A percentile compares a stretch with the other conserved stretches of the same genome.
phyloP scores from a whole-genome alignment of 768 basidiomycete genomes.

The Mycena epipterygia region DNA sequence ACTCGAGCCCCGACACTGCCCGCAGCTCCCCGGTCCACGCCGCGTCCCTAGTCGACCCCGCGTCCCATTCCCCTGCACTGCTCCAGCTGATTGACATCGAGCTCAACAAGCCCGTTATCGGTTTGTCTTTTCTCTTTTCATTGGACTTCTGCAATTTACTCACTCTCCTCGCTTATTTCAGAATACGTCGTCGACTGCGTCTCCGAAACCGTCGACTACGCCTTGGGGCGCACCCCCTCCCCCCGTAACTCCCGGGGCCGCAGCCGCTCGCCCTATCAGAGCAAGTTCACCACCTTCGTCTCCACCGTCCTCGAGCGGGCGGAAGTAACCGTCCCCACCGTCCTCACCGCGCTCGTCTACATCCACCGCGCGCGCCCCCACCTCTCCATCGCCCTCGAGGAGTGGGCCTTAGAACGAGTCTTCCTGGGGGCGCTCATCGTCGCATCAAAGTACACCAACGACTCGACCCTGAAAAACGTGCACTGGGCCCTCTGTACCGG shows the following conservation, averaged over 20 bases:
- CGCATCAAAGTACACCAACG: conserved; percentile 28
- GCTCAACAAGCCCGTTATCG: conserved; percentile 17
- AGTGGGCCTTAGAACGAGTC: conserved; percentile 27
- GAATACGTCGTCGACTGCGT: conserved; percentile 31
- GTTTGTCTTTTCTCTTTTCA: conserved; percentile 1
- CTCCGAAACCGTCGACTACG: conserved; percentile 24
- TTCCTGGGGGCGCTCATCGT: conserved; percentile 29
- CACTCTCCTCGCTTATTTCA: too few relatives aligned
- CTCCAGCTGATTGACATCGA: conserved; percentile 24
- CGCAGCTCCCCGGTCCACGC: conserved; percentile 3
- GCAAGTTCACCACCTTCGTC: conserved; percentile 16
- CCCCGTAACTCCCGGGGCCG: background rate
- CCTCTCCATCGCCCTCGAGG: conserved; percentile 19
- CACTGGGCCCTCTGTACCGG: conserved; percentile 30
- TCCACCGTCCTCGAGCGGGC: conserved; percentile 24
- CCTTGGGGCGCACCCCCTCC: conserved; percentile 5
- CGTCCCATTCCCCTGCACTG: conserved; percentile 5
- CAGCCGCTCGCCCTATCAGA: background rate
- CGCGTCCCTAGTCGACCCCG: conserved; percentile 14
- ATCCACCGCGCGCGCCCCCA: conserved; percentile 24
- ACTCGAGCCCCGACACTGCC: background rate
- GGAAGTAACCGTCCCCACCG: conserved; percentile 20
- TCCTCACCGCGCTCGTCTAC: conserved; percentile 20
- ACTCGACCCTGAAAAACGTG: conserved; percentile 26
- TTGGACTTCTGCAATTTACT: too few relatives aligned